Conservation (phyloP, 2,329 filamentous ascomycete species). For the Phyllosticta capitalensis region DNA sequence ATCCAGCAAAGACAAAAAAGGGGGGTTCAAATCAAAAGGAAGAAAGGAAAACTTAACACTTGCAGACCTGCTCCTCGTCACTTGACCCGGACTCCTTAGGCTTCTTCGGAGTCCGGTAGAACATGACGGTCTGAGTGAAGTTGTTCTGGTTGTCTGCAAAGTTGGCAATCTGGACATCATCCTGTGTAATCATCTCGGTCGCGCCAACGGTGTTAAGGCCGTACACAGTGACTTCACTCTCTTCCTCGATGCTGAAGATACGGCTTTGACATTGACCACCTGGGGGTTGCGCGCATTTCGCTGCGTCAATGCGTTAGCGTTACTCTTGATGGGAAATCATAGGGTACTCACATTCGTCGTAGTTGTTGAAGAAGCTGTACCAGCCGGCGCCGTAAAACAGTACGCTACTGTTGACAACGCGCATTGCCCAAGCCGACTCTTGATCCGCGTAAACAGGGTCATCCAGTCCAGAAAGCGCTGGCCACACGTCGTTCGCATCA, state of each 20-base stretch:
- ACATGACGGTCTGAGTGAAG: conserved; percentile 24
- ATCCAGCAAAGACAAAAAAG: too few species aligned
- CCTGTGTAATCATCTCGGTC: conserved; percentile 36
- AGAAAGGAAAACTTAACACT: too few species aligned
- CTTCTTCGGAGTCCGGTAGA: conserved; percentile 1
- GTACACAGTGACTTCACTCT: conserved; percentile 33
- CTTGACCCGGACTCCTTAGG: background rate
- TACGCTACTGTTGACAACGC: conserved; percentile 50
- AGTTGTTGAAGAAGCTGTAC: conserved; percentile 61
- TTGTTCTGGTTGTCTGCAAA: conserved; percentile 40
- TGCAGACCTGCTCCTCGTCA: background rate
- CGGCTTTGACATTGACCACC: conserved; percentile 37
- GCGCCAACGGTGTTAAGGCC: conserved; percentile 40
- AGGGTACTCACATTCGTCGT: conserved; percentile 30
- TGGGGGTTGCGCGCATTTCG: conserved; percentile 19
- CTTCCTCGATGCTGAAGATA: conserved; percentile 40
- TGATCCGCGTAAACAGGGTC: conserved; percentile 58
- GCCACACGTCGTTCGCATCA: conserved; percentile 57
- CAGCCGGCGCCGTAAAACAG: conserved; percentile 54
- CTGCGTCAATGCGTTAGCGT: conserved; percentile 26
- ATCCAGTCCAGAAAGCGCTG: conserved; percentile 44
- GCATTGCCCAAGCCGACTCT: conserved; percentile 53
- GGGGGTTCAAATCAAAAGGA: too few species aligned
- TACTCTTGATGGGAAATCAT: background rate
- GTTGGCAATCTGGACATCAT: conserved; percentile 34